These are phyloP conservation scores for Epichloe festucae DNA, from an alignment of 2,329 filamentous ascomycete genomes.

Conservation along the genomic window DNA sequence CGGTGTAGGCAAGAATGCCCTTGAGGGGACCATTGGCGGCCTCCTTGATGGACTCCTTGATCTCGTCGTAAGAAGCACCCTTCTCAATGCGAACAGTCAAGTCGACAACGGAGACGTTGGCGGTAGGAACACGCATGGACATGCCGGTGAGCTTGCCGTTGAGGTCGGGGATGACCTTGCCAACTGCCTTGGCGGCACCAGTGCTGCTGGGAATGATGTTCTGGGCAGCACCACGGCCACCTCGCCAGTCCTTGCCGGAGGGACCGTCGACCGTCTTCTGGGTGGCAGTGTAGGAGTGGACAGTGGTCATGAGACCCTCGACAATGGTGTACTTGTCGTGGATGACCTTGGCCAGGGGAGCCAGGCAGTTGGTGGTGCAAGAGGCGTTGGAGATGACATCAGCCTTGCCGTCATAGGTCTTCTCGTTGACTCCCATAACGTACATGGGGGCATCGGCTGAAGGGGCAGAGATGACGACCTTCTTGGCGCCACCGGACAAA, in stretches of 20 bases:
- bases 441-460: constrained; percentile 98
- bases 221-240: constrained; percentile 95
- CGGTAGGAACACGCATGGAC: constrained; percentile 96
- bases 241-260: constrained; percentile 97
- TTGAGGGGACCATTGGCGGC: constrained; percentile 74
- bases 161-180: constrained; percentile 95
- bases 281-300: constrained; percentile 99
- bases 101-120: constrained; percentile 99
- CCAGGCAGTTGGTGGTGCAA: constrained; percentile 99
- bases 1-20: constrained; percentile 87
- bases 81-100: constrained; percentile 91
- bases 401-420: constrained; percentile 80
- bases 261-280: constrained; percentile 99
- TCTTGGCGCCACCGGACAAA: constrained; percentile 95
- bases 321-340: constrained; percentile 96
- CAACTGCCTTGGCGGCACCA: constrained; percentile 98
- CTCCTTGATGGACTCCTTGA: constrained; percentile 85
- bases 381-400: constrained; percentile 98
- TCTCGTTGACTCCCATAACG: constrained; percentile 98
- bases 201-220: constrained; percentile 99
- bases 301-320: constrained; percentile 99
- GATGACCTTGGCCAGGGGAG: constrained; percentile 97
- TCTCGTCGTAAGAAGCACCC: constrained; percentile 73
- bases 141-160: constrained; percentile 99
- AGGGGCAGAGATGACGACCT: constrained; percentile 86